phyloP scores from a whole-genome alignment of 2,329 filamentous ascomycete species.

The Passalora sequoiae region DNA sequence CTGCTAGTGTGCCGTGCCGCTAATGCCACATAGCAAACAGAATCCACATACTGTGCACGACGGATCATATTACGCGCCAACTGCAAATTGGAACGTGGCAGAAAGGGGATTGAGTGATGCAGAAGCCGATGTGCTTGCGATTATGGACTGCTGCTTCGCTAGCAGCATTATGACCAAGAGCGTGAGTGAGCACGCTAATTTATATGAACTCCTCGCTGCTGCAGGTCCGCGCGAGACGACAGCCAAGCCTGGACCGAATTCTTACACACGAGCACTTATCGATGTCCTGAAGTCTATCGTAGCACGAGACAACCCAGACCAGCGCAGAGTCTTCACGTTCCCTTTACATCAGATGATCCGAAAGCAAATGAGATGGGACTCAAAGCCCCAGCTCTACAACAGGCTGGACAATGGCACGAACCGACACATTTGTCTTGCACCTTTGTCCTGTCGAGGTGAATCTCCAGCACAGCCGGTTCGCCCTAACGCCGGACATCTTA shows the following conservation, averaged over 20 bases:
- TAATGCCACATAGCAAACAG: neutral
- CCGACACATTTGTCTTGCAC: too few species aligned
- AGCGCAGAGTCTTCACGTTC: too few species aligned
- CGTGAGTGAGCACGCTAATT: neutral
- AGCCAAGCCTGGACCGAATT: neutral
- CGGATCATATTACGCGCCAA: neutral
- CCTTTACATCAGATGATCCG: too few species aligned
- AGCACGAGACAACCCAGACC: too few species aligned
- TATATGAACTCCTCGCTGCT: neutral
- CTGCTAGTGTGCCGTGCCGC: neutral
- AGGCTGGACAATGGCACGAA: too few species aligned
- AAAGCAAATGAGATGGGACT: too few species aligned
- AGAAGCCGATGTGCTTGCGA: neutral
- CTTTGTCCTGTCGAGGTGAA: too few species aligned
- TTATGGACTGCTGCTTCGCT: neutral
- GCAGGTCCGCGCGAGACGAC: neutral
- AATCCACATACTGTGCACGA: neutral
- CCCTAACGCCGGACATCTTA: too few species aligned
- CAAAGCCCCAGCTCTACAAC: too few species aligned
- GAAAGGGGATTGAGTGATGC: neutral
- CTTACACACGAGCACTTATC: neutral
- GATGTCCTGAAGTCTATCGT: too few species aligned
- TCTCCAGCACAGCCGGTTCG: too few species aligned
- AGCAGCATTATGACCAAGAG: neutral
- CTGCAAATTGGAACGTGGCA: neutral